Evolutionary conservation across 163 green algal genomes (phyloP), one percentile per base, ranked within the genome.

Genomic region (Chlamydomonas reinhardtii): DNA sequence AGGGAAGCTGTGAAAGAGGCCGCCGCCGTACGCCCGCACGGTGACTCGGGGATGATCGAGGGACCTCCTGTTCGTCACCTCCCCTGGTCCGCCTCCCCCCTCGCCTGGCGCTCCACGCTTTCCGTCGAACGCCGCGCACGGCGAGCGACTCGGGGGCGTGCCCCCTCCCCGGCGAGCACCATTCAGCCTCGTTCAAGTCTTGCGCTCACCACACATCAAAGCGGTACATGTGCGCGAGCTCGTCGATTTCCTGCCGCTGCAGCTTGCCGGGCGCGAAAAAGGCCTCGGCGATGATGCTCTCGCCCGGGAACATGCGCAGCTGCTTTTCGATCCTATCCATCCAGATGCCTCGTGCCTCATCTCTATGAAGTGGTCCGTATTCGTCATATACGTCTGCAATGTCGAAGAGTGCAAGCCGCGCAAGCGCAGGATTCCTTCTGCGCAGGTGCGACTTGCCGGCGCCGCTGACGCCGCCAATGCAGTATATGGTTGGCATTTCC

Each of bases 401-500:
- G 34, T 82, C 74, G 8, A 82, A 17, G 22, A 14, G 61, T 4
- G 31, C 56, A 8, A 82, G 56, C 0, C 24, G 25, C 3, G 4
- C 19, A 12, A 82, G 74, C 9, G 48, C 48, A 71, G 22, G 56
- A 17, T 35, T 24, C 37, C 9, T 6, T 29, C 34, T 1, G 12
- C 56, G 22, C 0, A 72, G 34, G 17, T 61, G 1, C 0, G 74
- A 27, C 25, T 82, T 82, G 1, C 74, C 74, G 0, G 56, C 35
- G 22, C 74, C 74, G 56, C 56, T 72, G 0, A 82, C 74, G 17
- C 74, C 74, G 24, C 74, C 56, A 32, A 82, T 71, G 74, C 74
- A 82, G 34, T 82, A 72, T 16, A 82, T 72, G 2, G 74, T 82
- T 0, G 74, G 74, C 74, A 82, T 82, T 35, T 25, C n/a, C n/a